phyloP scores from a whole-genome alignment of 768 basidiomycete species.

The Epithele typhae region DNA sequence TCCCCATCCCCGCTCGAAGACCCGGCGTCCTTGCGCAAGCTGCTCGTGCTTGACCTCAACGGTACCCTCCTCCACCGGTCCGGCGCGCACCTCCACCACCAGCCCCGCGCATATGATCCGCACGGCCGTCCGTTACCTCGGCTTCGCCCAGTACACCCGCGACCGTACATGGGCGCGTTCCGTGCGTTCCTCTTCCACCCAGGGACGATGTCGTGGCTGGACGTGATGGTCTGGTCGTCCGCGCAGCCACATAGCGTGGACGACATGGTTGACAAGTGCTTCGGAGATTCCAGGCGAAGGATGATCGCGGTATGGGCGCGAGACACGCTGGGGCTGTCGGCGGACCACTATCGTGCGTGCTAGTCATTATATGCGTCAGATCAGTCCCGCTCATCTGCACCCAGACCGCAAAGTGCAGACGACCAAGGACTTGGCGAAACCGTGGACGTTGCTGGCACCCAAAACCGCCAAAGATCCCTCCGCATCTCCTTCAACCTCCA shows the following conservation, averaged over 20 bases:
- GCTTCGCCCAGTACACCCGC: slow-evolving; percentile 44
- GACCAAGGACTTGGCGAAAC: slow-evolving; percentile 69
- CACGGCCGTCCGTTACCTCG: slow-evolving; percentile 14
- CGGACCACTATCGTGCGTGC: slow-evolving; percentile 61
- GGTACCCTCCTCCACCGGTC: slow-evolving; percentile 68
- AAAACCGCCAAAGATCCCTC: not conserved
- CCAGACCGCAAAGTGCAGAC: slow-evolving; percentile 43
- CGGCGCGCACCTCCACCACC: no score
- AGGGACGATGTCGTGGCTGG: slow-evolving; percentile 60
- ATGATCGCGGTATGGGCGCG: slow-evolving; percentile 75
- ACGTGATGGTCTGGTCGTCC: slow-evolving; percentile 87
- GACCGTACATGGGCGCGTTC: slow-evolving; percentile 66
- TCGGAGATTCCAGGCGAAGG: slow-evolving; percentile 37
- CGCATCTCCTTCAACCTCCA: slow-evolving; percentile 12
- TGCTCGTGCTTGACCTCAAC: slow-evolving; percentile 73
- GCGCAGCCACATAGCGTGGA: slow-evolving; percentile 77
- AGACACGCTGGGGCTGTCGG: slow-evolving; percentile 66
- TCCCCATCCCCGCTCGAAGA: slow-evolving; percentile 25
- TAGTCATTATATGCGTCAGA: not conserved
- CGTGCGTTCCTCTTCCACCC: slow-evolving; percentile 59
- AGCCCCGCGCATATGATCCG: slow-evolving; percentile 1
- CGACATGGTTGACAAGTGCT: slow-evolving; percentile 67
- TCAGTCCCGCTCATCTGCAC: slow-evolving; percentile 4
- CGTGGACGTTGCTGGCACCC: slow-evolving; percentile 48
- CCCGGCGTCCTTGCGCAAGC: slow-evolving; percentile 42